Evolutionary conservation across 768 basidiomycete genomes (phyloP), one percentile per base, ranked within the genome.

Genomic region (Agaricus blazei): DNA sequence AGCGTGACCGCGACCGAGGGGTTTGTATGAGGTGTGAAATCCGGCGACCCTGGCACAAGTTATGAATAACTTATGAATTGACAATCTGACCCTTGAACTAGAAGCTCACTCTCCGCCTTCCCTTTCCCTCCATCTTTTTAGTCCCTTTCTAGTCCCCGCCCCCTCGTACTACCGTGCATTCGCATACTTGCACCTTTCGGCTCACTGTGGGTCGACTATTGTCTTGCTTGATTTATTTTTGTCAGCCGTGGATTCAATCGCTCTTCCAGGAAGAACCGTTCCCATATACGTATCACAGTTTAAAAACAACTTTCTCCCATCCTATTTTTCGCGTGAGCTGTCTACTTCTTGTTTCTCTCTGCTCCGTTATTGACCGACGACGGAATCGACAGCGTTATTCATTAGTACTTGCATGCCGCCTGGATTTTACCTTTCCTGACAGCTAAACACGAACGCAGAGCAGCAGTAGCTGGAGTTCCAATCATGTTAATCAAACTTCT

Each of bases 401-500:
- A 56, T 41, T 50, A 50, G 44, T 49, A 49, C 14, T 27, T 56
- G 48, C 34, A 56, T 56, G 54, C 48, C 48, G 41, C 48, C 14
- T 40, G 24, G 48, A 34, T 48, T 31, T 40, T 24, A 31, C 54
- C 5, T 31, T 28, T 14, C 28, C 38, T 41, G 36, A 34, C 41
- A 26, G 9, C 23, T 40, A 56, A 49, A 31, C 54, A 27, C 47
- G 24, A 43, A 28, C 48, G 41, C 48, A 41, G 34, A 34, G 29
- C 48, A 44, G 23, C 31, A 29, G 31, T 44, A 49, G 49, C 31
- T n/a, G 23, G 23, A 36, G 24, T 27, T 24, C 36, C 29, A 31
- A 44, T 28, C 34, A 88, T 88, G 86, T 69, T 81, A 62, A 78
- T 88, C 64, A 76, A 76, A 64, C 79, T 88, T 24, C 63, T 70